Evolutionary conservation across 2,329 filamentous ascomycete genomes (phyloP), one percentile per base, ranked within the genome.

Genomic region (Xenoacremonium recifei): DNA sequence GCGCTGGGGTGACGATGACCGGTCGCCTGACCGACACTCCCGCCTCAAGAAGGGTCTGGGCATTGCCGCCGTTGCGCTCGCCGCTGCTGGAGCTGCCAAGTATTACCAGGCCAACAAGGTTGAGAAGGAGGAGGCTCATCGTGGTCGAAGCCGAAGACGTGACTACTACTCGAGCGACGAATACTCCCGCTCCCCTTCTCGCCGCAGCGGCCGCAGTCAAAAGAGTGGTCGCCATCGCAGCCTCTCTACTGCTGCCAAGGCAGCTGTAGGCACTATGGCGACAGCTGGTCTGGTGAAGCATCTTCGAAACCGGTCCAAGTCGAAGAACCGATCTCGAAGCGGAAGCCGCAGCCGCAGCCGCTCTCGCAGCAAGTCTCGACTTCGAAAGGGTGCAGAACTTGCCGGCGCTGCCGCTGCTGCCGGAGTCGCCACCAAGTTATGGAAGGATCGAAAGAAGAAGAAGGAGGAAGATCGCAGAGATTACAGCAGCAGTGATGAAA

Each of bases 41-140:
- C 72, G 72, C 36, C 66, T 84, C 40, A 81, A 81, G 60, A 82
- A 78, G 2, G 80, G 79, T 17, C 66, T 84, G 17, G 81, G 80
- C 21, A 70, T 84, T 31, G 81, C 81, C 7, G 80, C 80, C 9
- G 79, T 81, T 17, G 80, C 80, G 13, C 69, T 84, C 18, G 81
- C 80, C 6, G 77, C 82, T 16, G 80, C 80, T 4, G 81, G 80
- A n/a, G 80, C 80, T 5, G 74, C 79, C 48, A 83, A 84, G 57
- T 83, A 82, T 55, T 76, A 79, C 58, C 75, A 82, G 48, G 73
- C 75, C 51, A 77, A 72, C 61, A 82, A 79, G 55, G 62, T 76
- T 33, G 77, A 83, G 33, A 79, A 76, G 55, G 80, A 82, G 49
- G 80, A 84, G 53, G 61, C 71, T 12, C 66, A 49, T 21, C 76